These are phyloP conservation scores for Phytophthora syringae DNA, from an alignment of 352 stramenopile genomes.

Conservation along the genomic window DNA sequence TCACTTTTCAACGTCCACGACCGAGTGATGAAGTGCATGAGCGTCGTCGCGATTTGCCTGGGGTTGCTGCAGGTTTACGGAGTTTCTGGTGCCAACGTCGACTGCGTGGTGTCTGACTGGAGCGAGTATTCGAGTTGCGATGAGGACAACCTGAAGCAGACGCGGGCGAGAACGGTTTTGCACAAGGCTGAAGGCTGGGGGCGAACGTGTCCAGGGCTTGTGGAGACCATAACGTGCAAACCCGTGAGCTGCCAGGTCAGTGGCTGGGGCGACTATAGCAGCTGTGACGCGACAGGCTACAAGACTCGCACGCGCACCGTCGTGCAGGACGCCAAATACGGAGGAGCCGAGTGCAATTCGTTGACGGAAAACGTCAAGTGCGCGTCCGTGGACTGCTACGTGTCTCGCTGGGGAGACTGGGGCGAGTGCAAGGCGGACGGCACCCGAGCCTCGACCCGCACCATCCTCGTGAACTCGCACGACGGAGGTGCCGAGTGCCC, in stretches of 20 bases:
- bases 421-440: constrained; percentile 24
- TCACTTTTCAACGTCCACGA: too few relatives aligned
- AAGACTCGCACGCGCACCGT: constrained; percentile 38
- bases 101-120: constrained; percentile 37
- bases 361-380: constrained; percentile 36
- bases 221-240: constrained; percentile 29
- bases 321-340: constrained; percentile 24
- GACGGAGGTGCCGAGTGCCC: constrained; percentile 53
- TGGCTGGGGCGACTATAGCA: constrained; percentile 31
- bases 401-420: constrained; percentile 44
- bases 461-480: constrained; percentile 36
- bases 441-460: constrained; percentile 41
- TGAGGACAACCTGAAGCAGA: constrained; percentile 34
- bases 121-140: constrained; percentile 31
- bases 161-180: constrained; percentile 32
- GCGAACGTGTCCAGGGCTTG: constrained; percentile 27
- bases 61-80: not conserved
- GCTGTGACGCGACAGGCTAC: constrained; percentile 32
- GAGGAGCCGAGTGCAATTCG: constrained; percentile 26
- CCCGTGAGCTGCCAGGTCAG: constrained; percentile 36
- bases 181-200: constrained; percentile 21
- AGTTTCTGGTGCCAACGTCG: constrained; percentile 6
- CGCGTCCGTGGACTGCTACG: constrained; percentile 36
- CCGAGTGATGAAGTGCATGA: constrained; percentile 10
- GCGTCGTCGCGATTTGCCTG: constrained; percentile 2